Evolutionary conservation across 1,139 yeast species (phyloP).

Genomic region (Lodderomyces jiufengensis): DNA sequence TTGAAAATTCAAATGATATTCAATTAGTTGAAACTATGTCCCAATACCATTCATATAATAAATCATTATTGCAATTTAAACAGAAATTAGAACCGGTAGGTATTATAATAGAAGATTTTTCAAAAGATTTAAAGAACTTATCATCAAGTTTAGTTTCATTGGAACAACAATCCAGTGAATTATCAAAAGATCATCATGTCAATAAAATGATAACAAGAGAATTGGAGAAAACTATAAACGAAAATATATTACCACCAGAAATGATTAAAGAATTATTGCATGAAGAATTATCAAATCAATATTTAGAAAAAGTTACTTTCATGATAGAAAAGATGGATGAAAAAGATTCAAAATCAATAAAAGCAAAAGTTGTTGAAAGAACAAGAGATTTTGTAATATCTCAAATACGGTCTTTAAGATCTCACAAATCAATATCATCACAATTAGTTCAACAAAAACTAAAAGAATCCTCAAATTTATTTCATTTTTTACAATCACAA

Average conservation of each 20-base stretch:
- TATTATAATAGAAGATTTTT: constrained; percentile 48
- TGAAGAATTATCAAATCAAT: constrained; percentile 45
- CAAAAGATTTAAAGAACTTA: constrained; percentile 52
- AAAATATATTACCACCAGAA: constrained; percentile 71
- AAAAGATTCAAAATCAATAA: constrained; percentile 42
- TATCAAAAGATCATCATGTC: constrained; percentile 37
- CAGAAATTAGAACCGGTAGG: constrained; percentile 35
- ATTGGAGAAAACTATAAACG: constrained; percentile 70
- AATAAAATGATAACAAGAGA: constrained; percentile 55
- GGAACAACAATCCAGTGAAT: constrained; percentile 44
- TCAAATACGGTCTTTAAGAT: constrained; percentile 63
- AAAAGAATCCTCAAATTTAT: constrained; percentile 58
- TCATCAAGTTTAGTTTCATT: constrained; percentile 60
- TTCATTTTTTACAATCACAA: constrained; percentile 50
- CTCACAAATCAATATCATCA: constrained; percentile 45
- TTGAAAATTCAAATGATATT: constrained; percentile 6
- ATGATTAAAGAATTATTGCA: constrained; percentile 45
- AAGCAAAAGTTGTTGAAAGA: constrained; percentile 56
- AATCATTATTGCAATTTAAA: constrained; percentile 32
- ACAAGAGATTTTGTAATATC: constrained; percentile 65
- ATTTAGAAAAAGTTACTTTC: constrained; percentile 61
- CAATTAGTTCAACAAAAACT: constrained; percentile 72
- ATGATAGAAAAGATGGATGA: constrained; percentile 20
- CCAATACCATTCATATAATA: constrained; percentile 3
- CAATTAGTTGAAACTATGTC: constrained; percentile 8